A percentile compares a stretch with the other conserved stretches of the same genome.
Evolutionary conservation across 2,329 filamentous ascomycete species (phyloP).

Genomic region (Paecilomyces sp.): DNA sequence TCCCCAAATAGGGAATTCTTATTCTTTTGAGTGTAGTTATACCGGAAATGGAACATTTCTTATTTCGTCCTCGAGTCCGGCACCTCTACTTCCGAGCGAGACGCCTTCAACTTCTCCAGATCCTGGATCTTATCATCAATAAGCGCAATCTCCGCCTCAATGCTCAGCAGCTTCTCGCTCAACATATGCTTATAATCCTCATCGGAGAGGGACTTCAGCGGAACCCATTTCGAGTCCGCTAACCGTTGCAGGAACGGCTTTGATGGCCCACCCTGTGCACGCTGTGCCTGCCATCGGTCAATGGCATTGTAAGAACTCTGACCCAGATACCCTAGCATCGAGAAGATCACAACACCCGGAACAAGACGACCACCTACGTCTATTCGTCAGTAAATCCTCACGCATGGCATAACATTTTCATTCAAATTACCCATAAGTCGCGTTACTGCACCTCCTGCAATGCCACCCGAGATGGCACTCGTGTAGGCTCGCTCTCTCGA

Average conservation of each 20-base stretch:
- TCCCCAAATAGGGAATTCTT: too few species aligned
- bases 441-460: constrained; percentile 54
- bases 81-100: background rate
- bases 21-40: too few species aligned
- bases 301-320: constrained; percentile 50
- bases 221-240: constrained; percentile 61
- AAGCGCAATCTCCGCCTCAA: constrained; percentile 71
- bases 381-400: constrained; percentile 5
- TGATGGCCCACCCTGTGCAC: constrained; percentile 21
- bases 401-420: constrained; percentile 1
- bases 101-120: constrained; percentile 24
- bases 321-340: constrained; percentile 49
- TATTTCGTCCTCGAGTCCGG: background rate
- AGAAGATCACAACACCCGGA: constrained; percentile 54
- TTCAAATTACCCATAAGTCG: constrained; percentile 44
- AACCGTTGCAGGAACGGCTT: constrained; percentile 43
- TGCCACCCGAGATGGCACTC: constrained; percentile 63
- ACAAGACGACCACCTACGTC: constrained; percentile 49
- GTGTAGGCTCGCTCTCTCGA: constrained; percentile 56
- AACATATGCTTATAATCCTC: constrained; percentile 66
- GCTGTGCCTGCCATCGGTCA: constrained; percentile 40
- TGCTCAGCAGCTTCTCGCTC: constrained; percentile 60
- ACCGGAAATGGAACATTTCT: background rate
- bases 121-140: constrained; percentile 67
- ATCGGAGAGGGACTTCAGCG: constrained; percentile 62